Conservation (phyloP, 2,329 filamentous ascomycete species). For the Purpureocillium lavendulum region DNA sequence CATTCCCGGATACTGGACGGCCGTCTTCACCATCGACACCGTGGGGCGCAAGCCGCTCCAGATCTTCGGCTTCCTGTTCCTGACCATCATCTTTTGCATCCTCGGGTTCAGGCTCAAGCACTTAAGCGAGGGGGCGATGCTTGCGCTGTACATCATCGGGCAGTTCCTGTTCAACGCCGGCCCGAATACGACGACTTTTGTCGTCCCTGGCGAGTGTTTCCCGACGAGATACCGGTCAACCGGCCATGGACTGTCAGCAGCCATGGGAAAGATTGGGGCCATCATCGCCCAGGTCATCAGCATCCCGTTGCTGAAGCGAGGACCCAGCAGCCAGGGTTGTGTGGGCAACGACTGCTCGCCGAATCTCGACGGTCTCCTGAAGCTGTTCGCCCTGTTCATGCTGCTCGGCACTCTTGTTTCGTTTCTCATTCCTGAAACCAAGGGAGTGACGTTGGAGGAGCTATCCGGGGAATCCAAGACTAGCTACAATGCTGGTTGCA, state of each 20-base stretch:
- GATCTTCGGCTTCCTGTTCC: slow-evolving; percentile 49
- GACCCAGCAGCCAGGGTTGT: slow-evolving; percentile 36
- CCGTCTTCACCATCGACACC: slow-evolving; percentile 64
- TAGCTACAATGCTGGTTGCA: slow-evolving; percentile 43
- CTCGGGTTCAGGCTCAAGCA: slow-evolving; percentile 52
- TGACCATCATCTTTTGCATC: slow-evolving; percentile 54
- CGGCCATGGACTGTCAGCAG: slow-evolving; percentile 57
- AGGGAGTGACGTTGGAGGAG: slow-evolving; percentile 64
- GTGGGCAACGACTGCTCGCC: slow-evolving; percentile 39
- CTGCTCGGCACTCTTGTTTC: slow-evolving; percentile 60
- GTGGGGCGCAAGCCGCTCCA: slow-evolving; percentile 73
- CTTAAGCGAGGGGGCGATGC: slow-evolving; percentile 38
- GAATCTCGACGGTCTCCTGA: slow-evolving; percentile 65
- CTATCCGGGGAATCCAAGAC: slow-evolving; percentile 59
- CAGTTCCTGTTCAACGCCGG: slow-evolving; percentile 63
- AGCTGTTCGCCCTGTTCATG: slow-evolving; percentile 78
- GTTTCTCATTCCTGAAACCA: slow-evolving; percentile 70
- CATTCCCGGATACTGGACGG: slow-evolving; percentile 74
- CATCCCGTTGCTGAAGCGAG: slow-evolving; percentile 51
- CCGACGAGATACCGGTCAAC: slow-evolving; percentile 55
- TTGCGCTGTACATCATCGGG: slow-evolving; percentile 54
- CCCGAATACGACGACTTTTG: slow-evolving; percentile 58
- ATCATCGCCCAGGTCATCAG: slow-evolving; percentile 60
- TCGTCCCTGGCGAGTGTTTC: slow-evolving; percentile 57
- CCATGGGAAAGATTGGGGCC: slow-evolving; percentile 59